Evolutionary conservation across 73 alveolate species (phyloP), one percentile per base, ranked within the genome.

Genomic region (Loxodes magnus): DNA sequence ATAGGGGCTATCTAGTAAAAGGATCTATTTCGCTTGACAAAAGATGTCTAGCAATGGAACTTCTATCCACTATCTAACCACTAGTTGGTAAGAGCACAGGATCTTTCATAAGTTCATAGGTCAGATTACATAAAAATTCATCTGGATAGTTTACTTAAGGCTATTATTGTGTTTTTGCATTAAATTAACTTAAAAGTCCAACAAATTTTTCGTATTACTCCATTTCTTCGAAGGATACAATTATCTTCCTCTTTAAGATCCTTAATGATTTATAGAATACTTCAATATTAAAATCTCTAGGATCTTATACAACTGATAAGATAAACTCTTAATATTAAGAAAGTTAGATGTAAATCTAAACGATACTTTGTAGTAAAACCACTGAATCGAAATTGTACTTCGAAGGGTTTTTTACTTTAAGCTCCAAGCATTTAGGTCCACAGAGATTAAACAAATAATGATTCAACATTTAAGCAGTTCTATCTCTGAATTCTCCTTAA

Each of bases 71-170:
- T 7, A 56, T 43, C 1, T 50, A 50, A 16, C 81, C 82, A 33
- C 74, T 37, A 4, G 84, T 76, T 26, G 94, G 94, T 14, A 80
- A 46, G 4, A 15, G 35, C 0, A 80, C 83, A 28, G 94, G 94
- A 30, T 67, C 79, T 43, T 58, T 56, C 85, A 80, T 75, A 4
- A 57, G 19, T 34, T 57, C 28, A 27, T 46, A 75, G 7, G 82
- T 35, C 0, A 80, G 42, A 2, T 76, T 69, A 44, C 88, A 74
- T 1, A 76, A 21, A 46, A 79, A 79, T 25, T 58, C 88, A 2
- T 79, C 93, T 1, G 93, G 93, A 0, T 60, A 22, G 36, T 70
- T 64, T 50, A 78, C 66, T 14, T 24, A 26, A 17, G 23, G 23
- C 24, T 25, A 21, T 20, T 50, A 23, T 31, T 16, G 30, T 33